Percentiles rank a stretch among this genome's conserved stretches.
Conservation (phyloP, 305 asterid species). For the Caryopteris hybrid region DNA sequence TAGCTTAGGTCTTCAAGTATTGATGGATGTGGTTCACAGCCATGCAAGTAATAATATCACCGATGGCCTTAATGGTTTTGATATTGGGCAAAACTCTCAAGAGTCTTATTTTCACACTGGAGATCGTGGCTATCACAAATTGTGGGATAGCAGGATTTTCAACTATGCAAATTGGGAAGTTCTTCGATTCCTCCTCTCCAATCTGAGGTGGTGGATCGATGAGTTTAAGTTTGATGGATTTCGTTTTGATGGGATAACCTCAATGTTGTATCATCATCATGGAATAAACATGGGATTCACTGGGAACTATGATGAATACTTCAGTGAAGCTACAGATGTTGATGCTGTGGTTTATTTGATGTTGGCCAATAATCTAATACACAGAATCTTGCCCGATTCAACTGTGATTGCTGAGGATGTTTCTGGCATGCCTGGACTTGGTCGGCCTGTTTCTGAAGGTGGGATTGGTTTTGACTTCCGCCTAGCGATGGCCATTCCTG, state of each 20-base stretch:
- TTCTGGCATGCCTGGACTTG: slow-evolving; percentile 96
- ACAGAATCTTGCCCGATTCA: slow-evolving; percentile 74
- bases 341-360: slow-evolving; percentile 90
- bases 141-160: slow-evolving; percentile 96
- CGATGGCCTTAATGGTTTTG: slow-evolving; percentile 96
- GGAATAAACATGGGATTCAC: slow-evolving; percentile 81
- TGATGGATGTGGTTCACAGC: slow-evolving; percentile 97
- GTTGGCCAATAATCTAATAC: slow-evolving; percentile 85
- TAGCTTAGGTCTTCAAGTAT: slow-evolving; percentile 77
- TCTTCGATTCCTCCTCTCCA: slow-evolving; percentile 91
- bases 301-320: slow-evolving; percentile 81
- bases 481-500: slow-evolving; percentile 96
- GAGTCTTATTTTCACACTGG: slow-evolving; percentile 93
- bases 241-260: slow-evolving; percentile 96
- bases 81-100: slow-evolving; percentile 89
- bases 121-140: slow-evolving; percentile 82
- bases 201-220: slow-evolving; percentile 96
- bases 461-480: slow-evolving; percentile 95
- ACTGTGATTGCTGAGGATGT: slow-evolving; percentile 95
- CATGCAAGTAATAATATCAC: slow-evolving; percentile 86
- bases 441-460: slow-evolving; percentile 78
- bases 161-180: slow-evolving; percentile 98
- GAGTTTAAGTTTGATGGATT: slow-evolving; percentile 94
- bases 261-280: slow-evolving; percentile 96
- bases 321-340: slow-evolving; percentile 80